Conservation (phyloP, 257 asterid genomes). For the Vinca minor region DNA sequence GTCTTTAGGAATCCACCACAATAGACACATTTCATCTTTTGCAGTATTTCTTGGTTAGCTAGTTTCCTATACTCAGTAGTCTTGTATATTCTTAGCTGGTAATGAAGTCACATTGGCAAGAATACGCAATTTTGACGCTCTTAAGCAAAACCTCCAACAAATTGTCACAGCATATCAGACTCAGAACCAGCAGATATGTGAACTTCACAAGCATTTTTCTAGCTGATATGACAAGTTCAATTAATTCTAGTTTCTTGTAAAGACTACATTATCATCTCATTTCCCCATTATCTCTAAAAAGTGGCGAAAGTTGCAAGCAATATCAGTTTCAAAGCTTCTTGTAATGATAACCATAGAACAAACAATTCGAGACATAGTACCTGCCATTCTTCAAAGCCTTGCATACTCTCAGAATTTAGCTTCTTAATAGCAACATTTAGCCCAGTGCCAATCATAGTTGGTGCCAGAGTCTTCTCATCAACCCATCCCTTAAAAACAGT, state of each 20-base stretch:
- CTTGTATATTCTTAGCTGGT: not conserved
- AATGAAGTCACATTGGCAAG: not conserved
- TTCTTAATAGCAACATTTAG: conserved; percentile 45
- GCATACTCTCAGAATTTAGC: conserved; percentile 34
- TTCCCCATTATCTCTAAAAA: not conserved
- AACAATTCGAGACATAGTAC: conserved; percentile 15
- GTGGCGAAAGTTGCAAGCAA: not conserved
- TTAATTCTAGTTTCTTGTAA: not conserved
- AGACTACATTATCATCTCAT: not conserved
- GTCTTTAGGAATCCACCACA: not conserved
- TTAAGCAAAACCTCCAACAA: not conserved
- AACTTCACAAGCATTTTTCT: not conserved
- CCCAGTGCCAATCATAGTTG: conserved; percentile 33
- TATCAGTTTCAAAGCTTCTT: not conserved
- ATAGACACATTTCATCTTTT: not conserved
- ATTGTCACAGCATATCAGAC: not conserved
- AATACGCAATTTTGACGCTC: not conserved
- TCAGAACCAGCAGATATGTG: not conserved
- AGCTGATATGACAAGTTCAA: not conserved
- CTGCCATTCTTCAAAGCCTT: conserved; percentile 53
- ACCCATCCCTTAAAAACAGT: conserved; percentile 49
- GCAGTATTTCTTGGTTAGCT: conserved; percentile 3
- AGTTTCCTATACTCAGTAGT: not conserved
- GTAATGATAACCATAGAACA: not conserved
- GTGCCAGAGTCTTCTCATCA: conserved; percentile 35